These are phyloP conservation scores for fission yeast (Schizosaccharomyces pombe) DNA, from an alignment of 805 yeast genomes.

Conservation along the genomic window DNA sequence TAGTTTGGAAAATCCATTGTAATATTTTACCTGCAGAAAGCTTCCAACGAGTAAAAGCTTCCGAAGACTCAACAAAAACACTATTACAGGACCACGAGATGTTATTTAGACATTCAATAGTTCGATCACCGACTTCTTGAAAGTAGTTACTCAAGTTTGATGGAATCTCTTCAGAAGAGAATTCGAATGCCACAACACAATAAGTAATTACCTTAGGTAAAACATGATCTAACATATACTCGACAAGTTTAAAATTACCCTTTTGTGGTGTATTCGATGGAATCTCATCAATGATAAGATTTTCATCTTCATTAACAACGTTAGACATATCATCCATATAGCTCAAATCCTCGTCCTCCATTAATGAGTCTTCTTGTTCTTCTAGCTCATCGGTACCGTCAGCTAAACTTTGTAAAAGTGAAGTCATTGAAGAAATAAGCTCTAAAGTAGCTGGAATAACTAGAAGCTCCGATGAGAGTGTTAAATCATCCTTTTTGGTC, in stretches of 20 bases:
- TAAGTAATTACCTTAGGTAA: background rate
- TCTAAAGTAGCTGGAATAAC: constrained; percentile 51
- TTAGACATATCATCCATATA: background rate
- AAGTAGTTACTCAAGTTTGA: background rate
- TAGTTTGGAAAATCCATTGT: background rate
- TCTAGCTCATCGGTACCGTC: constrained; percentile 9
- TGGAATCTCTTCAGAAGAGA: background rate
- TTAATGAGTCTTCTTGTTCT: constrained; percentile 7
- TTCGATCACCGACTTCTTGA: background rate
- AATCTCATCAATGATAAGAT: no score
- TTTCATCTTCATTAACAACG: constrained; percentile 6
- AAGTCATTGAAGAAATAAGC: constrained; percentile 42
- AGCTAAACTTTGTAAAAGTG: background rate
- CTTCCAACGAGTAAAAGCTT: background rate
- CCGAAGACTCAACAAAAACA: background rate
- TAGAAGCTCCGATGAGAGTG: background rate
- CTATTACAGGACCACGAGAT: background rate
- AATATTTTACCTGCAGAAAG: background rate
- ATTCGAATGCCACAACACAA: background rate
- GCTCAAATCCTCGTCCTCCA: constrained; percentile 5
- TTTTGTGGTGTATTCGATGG: background rate
- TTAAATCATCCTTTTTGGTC: background rate
- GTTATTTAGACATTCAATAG: background rate
- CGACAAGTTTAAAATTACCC: background rate
- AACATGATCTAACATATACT: background rate